These are phyloP conservation scores for Hirschioporus abietinus DNA, from an alignment of 768 basidiomycete species.

Conservation along the genomic window DNA sequence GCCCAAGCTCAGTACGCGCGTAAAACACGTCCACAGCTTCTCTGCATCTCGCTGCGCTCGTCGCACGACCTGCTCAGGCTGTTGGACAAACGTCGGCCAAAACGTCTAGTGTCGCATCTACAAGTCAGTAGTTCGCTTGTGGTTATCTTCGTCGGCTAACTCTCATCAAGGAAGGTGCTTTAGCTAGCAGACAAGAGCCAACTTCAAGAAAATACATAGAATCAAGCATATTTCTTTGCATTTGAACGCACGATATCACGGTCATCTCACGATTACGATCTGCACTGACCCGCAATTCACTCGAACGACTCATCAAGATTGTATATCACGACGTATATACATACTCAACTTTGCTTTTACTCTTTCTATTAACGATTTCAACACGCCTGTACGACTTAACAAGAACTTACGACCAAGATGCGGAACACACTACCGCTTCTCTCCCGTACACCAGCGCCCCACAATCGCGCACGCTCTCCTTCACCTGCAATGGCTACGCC, in stretches of 20 bases:
- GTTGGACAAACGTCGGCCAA: neutral
- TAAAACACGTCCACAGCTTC: neutral
- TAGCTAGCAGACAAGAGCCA: neutral
- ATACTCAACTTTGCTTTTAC: neutral
- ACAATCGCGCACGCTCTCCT: conserved; percentile 20
- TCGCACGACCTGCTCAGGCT: neutral
- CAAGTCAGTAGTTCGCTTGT: neutral
- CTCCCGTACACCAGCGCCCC: conserved; percentile 19
- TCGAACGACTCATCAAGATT: neutral
- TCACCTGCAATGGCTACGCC: conserved; percentile 25
- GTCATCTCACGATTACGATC: neutral
- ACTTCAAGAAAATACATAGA: neutral
- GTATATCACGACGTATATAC: neutral
- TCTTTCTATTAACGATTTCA: neutral
- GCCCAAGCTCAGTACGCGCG: neutral
- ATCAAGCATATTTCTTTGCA: neutral
- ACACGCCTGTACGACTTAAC: conserved; percentile 3
- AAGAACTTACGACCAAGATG: conserved; percentile 11
- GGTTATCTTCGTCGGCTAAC: neutral
- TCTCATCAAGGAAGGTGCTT: neutral
- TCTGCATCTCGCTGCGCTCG: neutral
- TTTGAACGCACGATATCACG: neutral
- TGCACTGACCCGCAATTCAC: neutral
- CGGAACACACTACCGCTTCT: conserved; percentile 21
- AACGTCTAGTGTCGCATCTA: neutral